Base-by-base conservation (phyloP, 768 basidiomycete species). In the Kwoniella newhampshirensis region DNA sequence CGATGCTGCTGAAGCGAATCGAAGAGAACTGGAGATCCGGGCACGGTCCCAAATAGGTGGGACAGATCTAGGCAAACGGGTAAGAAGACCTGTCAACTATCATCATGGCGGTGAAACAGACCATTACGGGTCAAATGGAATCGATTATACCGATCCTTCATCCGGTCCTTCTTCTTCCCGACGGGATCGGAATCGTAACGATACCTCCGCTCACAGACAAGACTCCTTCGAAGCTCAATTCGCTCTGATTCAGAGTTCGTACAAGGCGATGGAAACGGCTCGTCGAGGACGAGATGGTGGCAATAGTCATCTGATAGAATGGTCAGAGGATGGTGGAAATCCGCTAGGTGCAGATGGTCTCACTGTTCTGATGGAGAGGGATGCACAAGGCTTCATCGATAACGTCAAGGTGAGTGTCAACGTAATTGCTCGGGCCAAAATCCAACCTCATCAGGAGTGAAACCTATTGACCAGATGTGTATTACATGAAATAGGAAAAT, bases 351-450 rank as follows among this genome's bases (percentile, higher is more conserved):
- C 57, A 17, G 55, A 45, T 18, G 63, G 63, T 15, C 20, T 64
- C 43, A 56, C 49, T 21, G 13, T 45, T 7, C 50, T 47, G 26
- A 56, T 64, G 58, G 59, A 60, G 18, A 32, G 23, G 36, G 63
- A 64, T 50, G 58, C 63, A 0, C 42, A 51, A 26, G 63, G 63
- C 9, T 64, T 64, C 21, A 42, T 64, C 5, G 45, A 57, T 18
- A 64, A 64, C 41, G 59, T 64, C 54, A 64, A 57, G 47, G 63
- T 64, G 30, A 52, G 57, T 47, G 5, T 18, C 5, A 23, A 15
- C 7, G 7, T 47, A 23, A 4, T 47, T 47, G 8, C 12, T 47
- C n/a, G n/a, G n/a, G n/a, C n/a, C n/a, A n/a, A n/a, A n/a, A n/a
- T n/a, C n/a, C n/a, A n/a, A n/a, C n/a, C n/a, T n/a, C n/a, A n/a